Conservation (phyloP, 2,329 filamentous ascomycete species). For the Neoarthrinium moseri region DNA sequence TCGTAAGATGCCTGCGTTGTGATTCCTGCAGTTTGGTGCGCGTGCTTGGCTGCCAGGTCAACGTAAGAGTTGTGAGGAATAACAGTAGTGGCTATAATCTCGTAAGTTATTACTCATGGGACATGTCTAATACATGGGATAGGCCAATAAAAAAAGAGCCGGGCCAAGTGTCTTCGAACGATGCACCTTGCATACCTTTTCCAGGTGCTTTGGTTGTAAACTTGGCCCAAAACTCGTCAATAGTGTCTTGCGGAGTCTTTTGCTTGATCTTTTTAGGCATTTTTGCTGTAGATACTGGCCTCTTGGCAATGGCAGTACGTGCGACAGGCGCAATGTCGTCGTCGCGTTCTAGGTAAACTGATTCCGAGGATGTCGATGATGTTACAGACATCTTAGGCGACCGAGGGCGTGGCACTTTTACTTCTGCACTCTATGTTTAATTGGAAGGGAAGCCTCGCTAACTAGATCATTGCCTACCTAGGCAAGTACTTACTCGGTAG, state of each 20-base stretch:
- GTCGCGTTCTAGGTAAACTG: conserved; percentile 17
- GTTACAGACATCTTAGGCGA: conserved; percentile 5
- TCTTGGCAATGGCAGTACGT: conserved; percentile 18
- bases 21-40: conserved; percentile 48
- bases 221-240: conserved; percentile 72
- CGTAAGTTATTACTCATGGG: not conserved
- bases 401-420: no score
- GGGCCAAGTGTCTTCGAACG: not conserved
- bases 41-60: conserved; percentile 56
- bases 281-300: conserved; percentile 18
- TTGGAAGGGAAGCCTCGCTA: no score
- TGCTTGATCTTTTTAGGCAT: conserved; percentile 39
- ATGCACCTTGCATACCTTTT: conserved; percentile 48
- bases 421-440: no score
- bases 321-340: conserved; percentile 5
- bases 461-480: no score
- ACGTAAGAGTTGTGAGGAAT: conserved; percentile 68
- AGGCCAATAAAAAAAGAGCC: not conserved
- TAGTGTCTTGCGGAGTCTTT: conserved; percentile 63
- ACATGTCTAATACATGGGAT: not conserved
- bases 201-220: conserved; percentile 71
- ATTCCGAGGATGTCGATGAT: conserved; percentile 15
- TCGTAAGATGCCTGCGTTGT: conserved; percentile 68
- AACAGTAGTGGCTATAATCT: conserved; percentile 59
- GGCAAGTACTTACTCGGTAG: no score